phyloP scores from a whole-genome alignment of 2,329 filamentous ascomycete genomes.

The Trichoderma atroviride region DNA sequence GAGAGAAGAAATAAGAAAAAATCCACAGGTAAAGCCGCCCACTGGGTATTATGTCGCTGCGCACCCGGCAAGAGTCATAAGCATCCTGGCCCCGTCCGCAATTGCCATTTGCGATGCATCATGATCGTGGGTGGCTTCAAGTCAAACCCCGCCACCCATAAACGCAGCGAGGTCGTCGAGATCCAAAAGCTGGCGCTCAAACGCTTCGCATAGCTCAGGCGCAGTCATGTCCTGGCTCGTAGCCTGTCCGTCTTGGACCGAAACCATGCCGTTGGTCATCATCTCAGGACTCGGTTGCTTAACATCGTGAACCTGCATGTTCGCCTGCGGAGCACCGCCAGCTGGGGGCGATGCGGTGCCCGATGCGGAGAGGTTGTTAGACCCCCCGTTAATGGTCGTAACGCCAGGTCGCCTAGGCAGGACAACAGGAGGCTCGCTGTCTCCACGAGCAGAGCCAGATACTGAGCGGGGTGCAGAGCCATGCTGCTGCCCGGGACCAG shows the following conservation, averaged over 20 bases:
- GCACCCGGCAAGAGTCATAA: conserved; percentile 5
- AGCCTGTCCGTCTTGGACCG: conserved; percentile 39
- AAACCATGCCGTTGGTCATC: conserved; percentile 38
- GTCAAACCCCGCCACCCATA: conserved; percentile 62
- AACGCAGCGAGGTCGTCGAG: conserved; percentile 64
- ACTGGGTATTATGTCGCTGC: background rate
- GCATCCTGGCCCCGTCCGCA: conserved; percentile 6
- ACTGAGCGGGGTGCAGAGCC: conserved; percentile 41
- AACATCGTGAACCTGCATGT: conserved; percentile 36
- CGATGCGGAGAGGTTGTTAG: conserved; percentile 52
- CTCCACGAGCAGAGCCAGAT: conserved; percentile 49
- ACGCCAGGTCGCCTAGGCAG: conserved; percentile 42
- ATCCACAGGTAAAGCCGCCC: background rate
- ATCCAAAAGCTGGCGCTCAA: conserved; percentile 62
- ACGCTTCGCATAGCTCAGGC: conserved; percentile 59
- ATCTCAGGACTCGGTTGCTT: conserved; percentile 45
- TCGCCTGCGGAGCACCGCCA: conserved; percentile 31
- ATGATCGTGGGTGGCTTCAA: background rate
- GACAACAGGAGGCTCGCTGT: conserved; percentile 55
- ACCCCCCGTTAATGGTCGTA: conserved; percentile 58
- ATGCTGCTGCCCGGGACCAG: conserved; percentile 35
- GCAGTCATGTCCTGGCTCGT: conserved; percentile 59
- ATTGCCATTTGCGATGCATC: conserved; percentile 5
- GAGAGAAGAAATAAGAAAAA: background rate
- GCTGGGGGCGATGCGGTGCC: conserved; percentile 52